Percentiles rank a stretch among this genome's conserved stretches.
phyloP scores from a whole-genome alignment of 495 filamentous ascomycete genomes.

The Aspergillus sclerotiicarbonarius region DNA sequence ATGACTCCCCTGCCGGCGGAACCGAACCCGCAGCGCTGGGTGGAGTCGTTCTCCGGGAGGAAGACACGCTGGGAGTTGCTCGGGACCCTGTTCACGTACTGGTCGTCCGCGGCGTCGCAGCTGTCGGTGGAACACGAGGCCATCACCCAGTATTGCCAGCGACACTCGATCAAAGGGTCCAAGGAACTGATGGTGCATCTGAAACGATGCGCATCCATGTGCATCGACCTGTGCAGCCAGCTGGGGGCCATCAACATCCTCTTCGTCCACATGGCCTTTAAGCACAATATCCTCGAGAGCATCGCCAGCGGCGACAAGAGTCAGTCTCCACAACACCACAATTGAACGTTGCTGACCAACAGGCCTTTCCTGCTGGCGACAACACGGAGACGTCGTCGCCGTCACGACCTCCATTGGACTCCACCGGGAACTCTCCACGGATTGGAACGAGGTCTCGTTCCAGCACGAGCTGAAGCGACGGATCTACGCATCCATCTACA shows the following conservation, averaged over 20 bases:
- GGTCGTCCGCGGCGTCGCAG: neutral
- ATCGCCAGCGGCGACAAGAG: neutral
- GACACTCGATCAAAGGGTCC: neutral
- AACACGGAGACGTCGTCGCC: slow-evolving; percentile 1
- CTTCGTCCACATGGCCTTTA: slow-evolving; percentile 2
- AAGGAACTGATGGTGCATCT: slow-evolving; percentile 6
- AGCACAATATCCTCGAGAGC: slow-evolving; percentile 12
- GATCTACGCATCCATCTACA: slow-evolving; percentile 3
- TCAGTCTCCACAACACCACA: neutral
- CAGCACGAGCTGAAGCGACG: slow-evolving; percentile 8
- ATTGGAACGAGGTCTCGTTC: slow-evolving; percentile 1
- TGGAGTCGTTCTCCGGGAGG: slow-evolving; percentile 3
- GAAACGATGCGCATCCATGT: slow-evolving; percentile 7
- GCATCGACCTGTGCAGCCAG: slow-evolving; percentile 8
- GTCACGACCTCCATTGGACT: slow-evolving; percentile 5
- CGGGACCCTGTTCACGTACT: slow-evolving; percentile 5
- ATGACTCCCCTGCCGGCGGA: neutral
- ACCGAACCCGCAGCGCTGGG: neutral
- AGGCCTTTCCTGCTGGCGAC: slow-evolving; percentile 2
- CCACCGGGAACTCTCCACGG: neutral
- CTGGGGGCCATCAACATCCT: neutral
- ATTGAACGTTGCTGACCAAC: neutral
- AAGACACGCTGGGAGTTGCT: neutral
- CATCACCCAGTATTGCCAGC: neutral
- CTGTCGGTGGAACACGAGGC: neutral